A percentile compares a stretch with the other conserved stretches of the same genome.
phyloP scores from a whole-genome alignment of 2,329 filamentous ascomycete species.

The Fusarium mangiferae region DNA sequence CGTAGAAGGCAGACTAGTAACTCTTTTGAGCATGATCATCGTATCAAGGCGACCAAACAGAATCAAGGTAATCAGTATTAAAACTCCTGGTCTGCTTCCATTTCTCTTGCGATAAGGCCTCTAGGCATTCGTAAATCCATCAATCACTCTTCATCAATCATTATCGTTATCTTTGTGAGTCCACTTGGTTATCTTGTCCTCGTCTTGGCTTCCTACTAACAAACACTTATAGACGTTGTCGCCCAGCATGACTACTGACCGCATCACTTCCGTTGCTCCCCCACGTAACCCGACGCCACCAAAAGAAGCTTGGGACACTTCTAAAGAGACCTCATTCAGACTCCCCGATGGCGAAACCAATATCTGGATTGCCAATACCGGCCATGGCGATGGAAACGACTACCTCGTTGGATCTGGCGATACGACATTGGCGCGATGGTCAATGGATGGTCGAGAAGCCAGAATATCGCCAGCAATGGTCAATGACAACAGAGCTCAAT shows the following conservation, averaged over 20 bases:
- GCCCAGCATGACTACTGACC: neutral
- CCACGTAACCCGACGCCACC: slow-evolving; percentile 23
- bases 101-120: neutral
- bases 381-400: neutral
- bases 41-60: neutral
- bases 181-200: neutral
- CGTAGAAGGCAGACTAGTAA: neutral
- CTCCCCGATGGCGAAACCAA: slow-evolving; percentile 21
- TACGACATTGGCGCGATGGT: slow-evolving; percentile 7
- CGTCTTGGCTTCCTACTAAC: neutral
- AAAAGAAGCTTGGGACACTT: slow-evolving; percentile 9
- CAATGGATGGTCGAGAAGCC: neutral
- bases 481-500: slow-evolving; percentile 18
- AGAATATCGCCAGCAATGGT: slow-evolving; percentile 24
- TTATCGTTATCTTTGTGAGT: neutral
- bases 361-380: slow-evolving; percentile 14
- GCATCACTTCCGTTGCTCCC: neutral
- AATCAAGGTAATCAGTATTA: neutral
- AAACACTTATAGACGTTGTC: neutral
- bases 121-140: neutral
- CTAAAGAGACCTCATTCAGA: slow-evolving; percentile 3
- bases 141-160: neutral
- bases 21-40: slow-evolving; percentile 2
- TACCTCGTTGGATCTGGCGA: slow-evolving; percentile 13
- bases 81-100: neutral